Conservation (phyloP, 1,139 yeast genomes). For the Magnusiomyces suaveolens region DNA sequence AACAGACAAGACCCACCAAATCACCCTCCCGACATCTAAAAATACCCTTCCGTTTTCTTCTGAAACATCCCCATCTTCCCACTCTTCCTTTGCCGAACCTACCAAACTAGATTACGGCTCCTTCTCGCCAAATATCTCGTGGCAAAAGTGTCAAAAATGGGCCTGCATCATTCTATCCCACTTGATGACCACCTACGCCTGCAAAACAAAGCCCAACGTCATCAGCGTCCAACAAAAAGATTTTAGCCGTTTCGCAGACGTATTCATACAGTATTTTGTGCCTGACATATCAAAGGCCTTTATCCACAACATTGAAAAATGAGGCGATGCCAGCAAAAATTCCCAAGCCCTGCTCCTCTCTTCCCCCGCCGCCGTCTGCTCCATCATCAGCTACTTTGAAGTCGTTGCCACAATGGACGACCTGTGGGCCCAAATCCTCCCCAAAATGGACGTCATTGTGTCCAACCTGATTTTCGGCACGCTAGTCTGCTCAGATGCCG, state of each 20-base stretch:
- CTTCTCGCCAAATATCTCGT: slow-evolving; percentile 32
- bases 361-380: neutral
- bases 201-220: neutral
- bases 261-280: slow-evolving; percentile 11
- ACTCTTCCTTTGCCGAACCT: neutral
- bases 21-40: neutral
- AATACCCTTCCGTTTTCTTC: neutral
- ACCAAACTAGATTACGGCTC: neutral
- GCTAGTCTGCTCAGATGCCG: slow-evolving; percentile 58
- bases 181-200: slow-evolving; percentile 4
- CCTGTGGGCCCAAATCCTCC: slow-evolving; percentile 62
- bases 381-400: slow-evolving; percentile 42
- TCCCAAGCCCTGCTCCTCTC: slow-evolving; percentile 4
- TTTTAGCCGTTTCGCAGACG: slow-evolving; percentile 5
- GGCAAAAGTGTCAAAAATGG: slow-evolving; percentile 87
- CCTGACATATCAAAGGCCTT: slow-evolving; percentile 11
- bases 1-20: neutral
- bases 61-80: slow-evolving; percentile 1
- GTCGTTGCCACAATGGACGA: slow-evolving; percentile 56
- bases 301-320: slow-evolving; percentile 8
- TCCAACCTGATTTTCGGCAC: slow-evolving; percentile 71
- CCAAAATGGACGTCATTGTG: slow-evolving; percentile 58
- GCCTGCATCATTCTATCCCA: slow-evolving; percentile 36
- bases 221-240: neutral
- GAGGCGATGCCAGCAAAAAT: slow-evolving; percentile 3